Evolutionary conservation across 805 yeast species (phyloP), one percentile per base, ranked within the genome.

Genomic region (Ascoidea tarda): DNA sequence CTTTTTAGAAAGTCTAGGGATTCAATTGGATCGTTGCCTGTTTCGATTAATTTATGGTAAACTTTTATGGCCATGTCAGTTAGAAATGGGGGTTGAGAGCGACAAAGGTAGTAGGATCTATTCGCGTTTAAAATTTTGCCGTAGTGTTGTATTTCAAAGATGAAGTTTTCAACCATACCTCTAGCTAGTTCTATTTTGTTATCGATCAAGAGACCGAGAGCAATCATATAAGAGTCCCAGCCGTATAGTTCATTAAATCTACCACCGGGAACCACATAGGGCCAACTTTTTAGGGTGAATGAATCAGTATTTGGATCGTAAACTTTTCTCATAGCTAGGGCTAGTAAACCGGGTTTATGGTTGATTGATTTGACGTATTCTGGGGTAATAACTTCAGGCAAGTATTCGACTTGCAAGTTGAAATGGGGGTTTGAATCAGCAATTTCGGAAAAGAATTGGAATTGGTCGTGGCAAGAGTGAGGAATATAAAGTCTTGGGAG

Each of bases 221-320:
- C 78, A 63, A 84, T 89, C 84, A 93, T 86, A 63, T 93, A 91
- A 1, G 96, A 88, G 66, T 91, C 99, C 99, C 99, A 91, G 14
- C 98, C 99, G 62, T 93, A 91, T 54, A 89, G 76, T 68, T 91
- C 99, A 69, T 93, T 93, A 68, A 91, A 91, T 57, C 99, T 73
- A 28, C 99, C 98, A 16, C 99, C 99, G 1, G 99, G 99, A 31
- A 91, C 98, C 16, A 87, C 85, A 66, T 91, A 91, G 0, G 96
- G 96, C 61, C 76, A 81, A 21, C 89, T 87, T 46, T 76, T 71
- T 49, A 84, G 59, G 12, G 75, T 71, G 44, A 16, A 49, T 16
- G 14, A 16, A 16, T 80, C 77, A 1, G 75, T 67, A 3, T 69
- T 61, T 6, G 84, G 80, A 58, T 81, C 80, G 47, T 66, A 62